Conservation (phyloP, 73 alveolate genomes). For the Stentor roeselii region DNA sequence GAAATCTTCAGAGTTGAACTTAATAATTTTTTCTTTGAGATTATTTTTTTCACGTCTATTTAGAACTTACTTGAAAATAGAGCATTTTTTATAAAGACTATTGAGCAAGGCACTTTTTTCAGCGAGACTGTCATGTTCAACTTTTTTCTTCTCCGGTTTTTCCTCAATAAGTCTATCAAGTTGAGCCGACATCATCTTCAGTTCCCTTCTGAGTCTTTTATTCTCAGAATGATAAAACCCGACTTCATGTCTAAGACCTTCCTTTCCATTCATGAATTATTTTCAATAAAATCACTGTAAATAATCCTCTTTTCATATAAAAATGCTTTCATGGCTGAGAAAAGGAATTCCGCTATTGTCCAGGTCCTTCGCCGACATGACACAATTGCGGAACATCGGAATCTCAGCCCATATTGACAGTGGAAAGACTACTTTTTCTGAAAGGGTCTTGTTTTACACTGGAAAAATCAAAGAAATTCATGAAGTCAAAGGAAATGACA, state of each 20-base stretch:
- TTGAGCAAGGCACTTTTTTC: background rate
- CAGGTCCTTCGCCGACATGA: conserved; percentile 33
- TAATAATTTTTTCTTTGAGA: background rate
- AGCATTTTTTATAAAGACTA: background rate
- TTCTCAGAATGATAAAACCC: background rate
- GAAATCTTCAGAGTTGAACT: background rate
- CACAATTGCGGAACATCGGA: conserved; percentile 74
- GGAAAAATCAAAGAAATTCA: conserved; percentile 88
- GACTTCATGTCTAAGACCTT: background rate
- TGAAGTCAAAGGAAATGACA: conserved; percentile 94
- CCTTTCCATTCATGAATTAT: background rate
- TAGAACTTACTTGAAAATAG: background rate
- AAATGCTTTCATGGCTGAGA: conserved; percentile 17
- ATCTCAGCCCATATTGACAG: conserved; percentile 96
- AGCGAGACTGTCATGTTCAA: background rate
- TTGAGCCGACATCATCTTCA: background rate
- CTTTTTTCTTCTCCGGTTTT: background rate
- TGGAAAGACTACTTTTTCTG: conserved; percentile 94
- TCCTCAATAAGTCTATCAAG: background rate
- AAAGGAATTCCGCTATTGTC: background rate
- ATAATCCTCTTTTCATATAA: too few species aligned
- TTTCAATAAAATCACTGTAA: too few species aligned
- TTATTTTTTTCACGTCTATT: background rate
- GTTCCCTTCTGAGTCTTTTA: background rate
- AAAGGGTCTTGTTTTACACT: conserved; percentile 90